These are phyloP conservation scores for Alisma plantagoaquatica DNA, from an alignment of 106 monocot species.

Conservation along the genomic window DNA sequence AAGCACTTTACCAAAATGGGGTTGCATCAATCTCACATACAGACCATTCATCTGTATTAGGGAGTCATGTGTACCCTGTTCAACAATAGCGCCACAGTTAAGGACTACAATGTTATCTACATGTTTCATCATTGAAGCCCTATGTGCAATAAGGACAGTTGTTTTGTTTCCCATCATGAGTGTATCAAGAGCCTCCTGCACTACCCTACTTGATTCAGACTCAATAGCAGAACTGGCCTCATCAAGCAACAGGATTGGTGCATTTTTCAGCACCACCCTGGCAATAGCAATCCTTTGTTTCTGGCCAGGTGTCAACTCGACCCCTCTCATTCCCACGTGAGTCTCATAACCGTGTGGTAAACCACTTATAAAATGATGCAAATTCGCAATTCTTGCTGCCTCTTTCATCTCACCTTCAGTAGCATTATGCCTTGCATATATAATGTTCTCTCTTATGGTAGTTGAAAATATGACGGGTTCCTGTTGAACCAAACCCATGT, in stretches of 20 bases:
- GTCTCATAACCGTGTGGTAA: conserved; percentile 98
- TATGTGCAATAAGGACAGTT: conserved; percentile 86
- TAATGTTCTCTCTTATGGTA: conserved; percentile 94
- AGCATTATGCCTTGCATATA: conserved; percentile 96
- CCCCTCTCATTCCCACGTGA: conserved; percentile 93
- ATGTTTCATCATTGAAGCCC: conserved; percentile 97
- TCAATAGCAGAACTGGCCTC: conserved; percentile 95
- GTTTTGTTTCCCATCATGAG: conserved; percentile 96
- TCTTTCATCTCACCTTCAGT: conserved; percentile 94
- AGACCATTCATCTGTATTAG: conserved; percentile 80
- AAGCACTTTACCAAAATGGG: conserved; percentile 86
- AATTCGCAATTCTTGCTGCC: conserved; percentile 95
- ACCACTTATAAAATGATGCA: conserved; percentile 97
- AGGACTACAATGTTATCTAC: conserved; percentile 96
- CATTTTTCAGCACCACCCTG: conserved; percentile 89
- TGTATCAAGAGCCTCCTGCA: conserved; percentile 94
- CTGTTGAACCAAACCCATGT: conserved; percentile 95
- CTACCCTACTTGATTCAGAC: conserved; percentile 92
- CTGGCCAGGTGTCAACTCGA: conserved; percentile 86
- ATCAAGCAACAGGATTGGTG: conserved; percentile 91
- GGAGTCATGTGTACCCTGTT: conserved; percentile 86
- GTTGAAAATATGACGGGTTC: conserved; percentile 98
- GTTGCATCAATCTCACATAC: conserved; percentile 95
- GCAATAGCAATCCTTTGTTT: conserved; percentile 98
- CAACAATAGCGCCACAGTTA: conserved; percentile 84